These are phyloP conservation scores for Cladosporium austrohemisphaericum DNA, from an alignment of 2,329 filamentous ascomycete genomes.

Conservation along the genomic window DNA sequence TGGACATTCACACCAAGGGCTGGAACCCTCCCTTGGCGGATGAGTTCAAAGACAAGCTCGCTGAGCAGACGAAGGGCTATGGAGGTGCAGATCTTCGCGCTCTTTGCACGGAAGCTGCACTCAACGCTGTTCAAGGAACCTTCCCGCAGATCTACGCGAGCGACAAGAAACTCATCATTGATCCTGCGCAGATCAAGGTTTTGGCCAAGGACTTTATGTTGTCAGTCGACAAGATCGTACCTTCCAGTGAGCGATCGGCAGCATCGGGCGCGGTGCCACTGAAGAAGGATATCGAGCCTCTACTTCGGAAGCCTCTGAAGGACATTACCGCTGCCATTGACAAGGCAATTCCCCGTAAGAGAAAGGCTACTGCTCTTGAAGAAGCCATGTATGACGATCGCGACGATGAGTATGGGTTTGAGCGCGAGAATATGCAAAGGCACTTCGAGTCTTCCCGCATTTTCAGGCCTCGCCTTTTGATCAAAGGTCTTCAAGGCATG, in stretches of 20 bases:
- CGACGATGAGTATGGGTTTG: constrained; percentile 78
- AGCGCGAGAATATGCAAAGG: constrained; percentile 69
- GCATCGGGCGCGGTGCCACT: constrained; percentile 79
- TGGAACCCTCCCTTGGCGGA: constrained; percentile 77
- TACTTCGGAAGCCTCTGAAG: constrained; percentile 69
- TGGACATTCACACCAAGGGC: constrained; percentile 91
- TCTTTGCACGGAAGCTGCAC: constrained; percentile 88
- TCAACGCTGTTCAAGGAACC: constrained; percentile 92
- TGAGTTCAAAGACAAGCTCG: constrained; percentile 77
- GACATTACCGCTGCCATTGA: constrained; percentile 63
- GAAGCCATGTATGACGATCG: constrained; percentile 91
- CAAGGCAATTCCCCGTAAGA: constrained; percentile 75
- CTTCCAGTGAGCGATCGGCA: constrained; percentile 86
- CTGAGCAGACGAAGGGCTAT: constrained; percentile 89
- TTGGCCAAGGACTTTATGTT: constrained; percentile 96
- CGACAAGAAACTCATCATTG: constrained; percentile 82
- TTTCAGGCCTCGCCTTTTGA: constrained; percentile 81
- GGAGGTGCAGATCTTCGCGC: constrained; percentile 92
- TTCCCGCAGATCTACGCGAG: constrained; percentile 96
- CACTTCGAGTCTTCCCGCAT: constrained; percentile 79
- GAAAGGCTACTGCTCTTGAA: constrained; percentile 82
- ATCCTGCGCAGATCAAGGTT: constrained; percentile 78
- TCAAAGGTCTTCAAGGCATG: constrained; percentile 82
- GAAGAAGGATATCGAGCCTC: constrained; percentile 73
- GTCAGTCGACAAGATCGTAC: constrained; percentile 91